Base-by-base conservation (phyloP, 2,329 filamentous ascomycete species). In the Arthrobotrys sinensis region DNA sequence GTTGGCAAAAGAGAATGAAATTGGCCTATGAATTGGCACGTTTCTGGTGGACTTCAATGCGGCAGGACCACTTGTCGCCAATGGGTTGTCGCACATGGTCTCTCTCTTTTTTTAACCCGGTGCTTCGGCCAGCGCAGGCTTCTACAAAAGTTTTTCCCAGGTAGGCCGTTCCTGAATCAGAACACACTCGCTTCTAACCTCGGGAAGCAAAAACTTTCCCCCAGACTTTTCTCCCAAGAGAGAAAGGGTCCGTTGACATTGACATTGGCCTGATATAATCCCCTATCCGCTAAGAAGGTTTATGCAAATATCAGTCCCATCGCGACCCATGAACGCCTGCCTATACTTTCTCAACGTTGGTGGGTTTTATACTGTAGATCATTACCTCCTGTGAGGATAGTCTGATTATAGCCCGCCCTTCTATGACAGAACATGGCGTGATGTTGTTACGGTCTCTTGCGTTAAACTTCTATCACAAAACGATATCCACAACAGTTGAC, bases 371-470 rank as follows among this genome's bases (percentile, higher is more conserved):
- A 46, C 19, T 60, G 69, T 72, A 66, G 60, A 73, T 73, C 69
- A 24, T 73, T 73, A 46, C 16, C 69, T 63, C 60, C 48, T 32
- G 38, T 43, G 11, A 73, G 40, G 43, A 50, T 73, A 73, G 62
- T 60, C 48, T 60, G 69, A 66, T 73, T 55, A 60, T 73, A 73
- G 12, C 12, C 69, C 60, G 69, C 50, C 43, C 40, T 45, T 50
- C 21, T 73, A 73, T 73, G 69, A 66, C 60, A 65, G 68, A 55
- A 57, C 69, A 66, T 73, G 69, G 69, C 69, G 69, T 73, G 69
- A 73, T 60, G 45, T 66, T 34, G 40, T 19, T 38, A 60, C 53
- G 53, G 55, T 40, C 28, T 60, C 32, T 12, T 5, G 3, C 34
- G 2, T 21, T 57, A 19, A 19, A 11, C 32, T 55, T 57, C 21